Evolutionary conservation across 163 green algal genomes (phyloP).

Genomic region (Smithsoniella earleae): DNA sequence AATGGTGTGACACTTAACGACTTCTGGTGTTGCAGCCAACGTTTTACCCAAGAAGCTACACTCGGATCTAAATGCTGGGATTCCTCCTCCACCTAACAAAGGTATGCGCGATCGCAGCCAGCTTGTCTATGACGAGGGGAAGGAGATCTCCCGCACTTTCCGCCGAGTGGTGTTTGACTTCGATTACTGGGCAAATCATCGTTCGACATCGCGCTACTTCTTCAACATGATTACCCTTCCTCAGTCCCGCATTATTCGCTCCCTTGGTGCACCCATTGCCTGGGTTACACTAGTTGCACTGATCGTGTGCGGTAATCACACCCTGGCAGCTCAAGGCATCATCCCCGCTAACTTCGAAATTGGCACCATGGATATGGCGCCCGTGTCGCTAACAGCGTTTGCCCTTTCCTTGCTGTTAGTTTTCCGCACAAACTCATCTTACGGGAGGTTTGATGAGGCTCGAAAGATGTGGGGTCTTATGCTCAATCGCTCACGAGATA

Average conservation of each 20-base stretch:
- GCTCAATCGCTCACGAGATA: conserved; percentile 45
- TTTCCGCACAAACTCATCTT: conserved; percentile 44
- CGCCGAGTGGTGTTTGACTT: conserved; percentile 29
- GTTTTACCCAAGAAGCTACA: conserved; percentile 26
- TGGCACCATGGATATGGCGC: conserved; percentile 26
- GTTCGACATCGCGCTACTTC: conserved; percentile 30
- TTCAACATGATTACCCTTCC: conserved; percentile 29
- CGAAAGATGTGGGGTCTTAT: conserved; percentile 48
- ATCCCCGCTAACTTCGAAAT: conserved; percentile 8
- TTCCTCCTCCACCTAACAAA: conserved; percentile 28
- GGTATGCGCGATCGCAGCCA: conserved; percentile 27
- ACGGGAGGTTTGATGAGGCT: conserved; percentile 51
- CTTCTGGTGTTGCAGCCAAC: conserved; percentile 16
- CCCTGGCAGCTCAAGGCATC: conserved; percentile 21
- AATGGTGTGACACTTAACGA: too few species aligned
- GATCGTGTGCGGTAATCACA: conserved; percentile 12
- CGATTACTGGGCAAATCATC: conserved; percentile 26
- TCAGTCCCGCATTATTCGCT: conserved; percentile 26
- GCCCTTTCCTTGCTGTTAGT: conserved; percentile 59
- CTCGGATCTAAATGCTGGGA: conserved; percentile 24
- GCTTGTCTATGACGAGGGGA: conserved; percentile 27
- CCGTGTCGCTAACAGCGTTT: conserved; percentile 47
- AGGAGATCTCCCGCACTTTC: conserved; percentile 29
- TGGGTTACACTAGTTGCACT: conserved; percentile 5
- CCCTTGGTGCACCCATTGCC: neutral